Conservation (phyloP, 257 asterid genomes). For the Solanum sejunctum region DNA sequence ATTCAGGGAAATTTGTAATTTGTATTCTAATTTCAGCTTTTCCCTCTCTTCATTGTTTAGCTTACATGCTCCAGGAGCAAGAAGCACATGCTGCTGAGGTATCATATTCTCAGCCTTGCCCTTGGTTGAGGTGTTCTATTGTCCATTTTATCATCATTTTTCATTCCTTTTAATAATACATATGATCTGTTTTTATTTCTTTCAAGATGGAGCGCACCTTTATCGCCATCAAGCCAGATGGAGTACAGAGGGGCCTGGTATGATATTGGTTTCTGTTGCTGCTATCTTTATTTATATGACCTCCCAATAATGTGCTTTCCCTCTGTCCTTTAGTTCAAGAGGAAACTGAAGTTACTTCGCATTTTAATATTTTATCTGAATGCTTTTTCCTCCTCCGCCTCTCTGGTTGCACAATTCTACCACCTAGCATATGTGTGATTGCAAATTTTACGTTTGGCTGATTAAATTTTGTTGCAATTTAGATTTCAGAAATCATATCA, state of each 20-base stretch:
- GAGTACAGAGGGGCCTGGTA: constrained; percentile 99
- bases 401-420: not conserved
- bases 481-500: constrained; percentile 88
- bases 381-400: not conserved
- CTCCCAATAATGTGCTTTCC: not conserved
- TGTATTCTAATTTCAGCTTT: not conserved
- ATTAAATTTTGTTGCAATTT: constrained; percentile 9
- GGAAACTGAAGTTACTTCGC: not conserved
- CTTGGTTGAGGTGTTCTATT: not conserved
- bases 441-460: not conserved
- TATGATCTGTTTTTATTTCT: not conserved
- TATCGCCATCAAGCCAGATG: constrained; percentile 99
- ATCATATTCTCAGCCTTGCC: not conserved
- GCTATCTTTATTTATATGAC: not conserved
- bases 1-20: not conserved
- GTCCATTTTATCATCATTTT: not conserved
- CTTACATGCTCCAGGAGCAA: constrained; percentile 79
- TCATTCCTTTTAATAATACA: constrained; percentile 10
- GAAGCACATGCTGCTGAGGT: constrained; percentile 93
- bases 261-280: not conserved
- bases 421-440: not conserved
- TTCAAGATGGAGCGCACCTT: constrained; percentile 81
- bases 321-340: not conserved
- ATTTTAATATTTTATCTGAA: not conserved
- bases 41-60: constrained; percentile 23